phyloP scores from a whole-genome alignment of 805 yeast genomes.

The Grigorovia transvaalensis region DNA sequence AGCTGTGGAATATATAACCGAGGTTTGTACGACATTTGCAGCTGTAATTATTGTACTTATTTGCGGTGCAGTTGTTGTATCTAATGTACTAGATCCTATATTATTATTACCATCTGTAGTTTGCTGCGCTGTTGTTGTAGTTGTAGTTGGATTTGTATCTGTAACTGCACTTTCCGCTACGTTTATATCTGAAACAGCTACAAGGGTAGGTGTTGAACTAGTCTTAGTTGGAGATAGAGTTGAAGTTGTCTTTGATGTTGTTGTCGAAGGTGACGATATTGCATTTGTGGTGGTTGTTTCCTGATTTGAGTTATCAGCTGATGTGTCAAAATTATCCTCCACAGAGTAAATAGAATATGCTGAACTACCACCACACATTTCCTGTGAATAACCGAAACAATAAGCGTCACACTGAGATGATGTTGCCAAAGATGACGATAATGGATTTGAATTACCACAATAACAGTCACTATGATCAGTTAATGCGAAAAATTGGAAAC shows the following conservation, averaged over 20 bases:
- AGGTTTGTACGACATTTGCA: slow-evolving; percentile 4
- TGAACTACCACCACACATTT: slow-evolving; percentile 52
- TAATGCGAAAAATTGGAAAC: slow-evolving; percentile 24
- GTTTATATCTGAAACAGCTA: not conserved
- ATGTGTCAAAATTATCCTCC: slow-evolving; percentile 6
- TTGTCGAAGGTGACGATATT: not conserved
- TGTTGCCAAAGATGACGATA: slow-evolving; percentile 9
- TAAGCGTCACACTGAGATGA: slow-evolving; percentile 15
- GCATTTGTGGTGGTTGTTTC: not conserved
- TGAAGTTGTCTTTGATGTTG: slow-evolving; percentile 3
- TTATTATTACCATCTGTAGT: not conserved
- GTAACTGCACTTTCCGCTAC: not conserved
- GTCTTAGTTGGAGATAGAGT: not conserved
- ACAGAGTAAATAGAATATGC: slow-evolving; percentile 39
- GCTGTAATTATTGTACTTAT: not conserved
- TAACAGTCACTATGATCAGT: slow-evolving; percentile 22
- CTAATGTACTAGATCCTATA: not conserved
- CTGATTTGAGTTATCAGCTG: not conserved
- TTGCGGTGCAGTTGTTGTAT: slow-evolving; percentile 1
- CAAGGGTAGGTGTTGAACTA: not conserved
- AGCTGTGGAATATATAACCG: slow-evolving; percentile 16
- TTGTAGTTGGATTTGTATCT: not conserved
- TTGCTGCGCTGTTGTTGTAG: not conserved
- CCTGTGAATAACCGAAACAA: slow-evolving; percentile 50
- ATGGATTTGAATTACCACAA: slow-evolving; percentile 23